Conservation (phyloP, 176 grass and related monocot genomes). For the Olyra latifolia region DNA sequence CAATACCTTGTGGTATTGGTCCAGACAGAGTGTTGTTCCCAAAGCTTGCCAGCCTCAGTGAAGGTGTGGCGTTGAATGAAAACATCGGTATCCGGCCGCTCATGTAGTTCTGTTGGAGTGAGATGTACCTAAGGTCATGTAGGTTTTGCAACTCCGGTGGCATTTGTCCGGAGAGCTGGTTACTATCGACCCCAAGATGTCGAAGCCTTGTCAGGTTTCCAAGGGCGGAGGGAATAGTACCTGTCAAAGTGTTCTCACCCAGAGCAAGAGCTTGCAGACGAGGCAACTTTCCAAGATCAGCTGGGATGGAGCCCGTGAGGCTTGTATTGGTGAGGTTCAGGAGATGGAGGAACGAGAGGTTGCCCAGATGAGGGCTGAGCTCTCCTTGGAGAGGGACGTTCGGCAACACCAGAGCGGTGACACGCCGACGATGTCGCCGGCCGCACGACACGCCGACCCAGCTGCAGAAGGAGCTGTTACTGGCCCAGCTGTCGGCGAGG, state of each 20-base stretch:
- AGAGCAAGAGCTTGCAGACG: too few relatives aligned
- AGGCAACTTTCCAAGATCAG: not conserved
- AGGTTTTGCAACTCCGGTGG: not conserved
- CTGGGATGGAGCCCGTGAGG: not conserved
- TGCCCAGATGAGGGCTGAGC: not conserved
- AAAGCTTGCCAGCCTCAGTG: too few relatives aligned
- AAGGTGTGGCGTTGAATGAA: too few relatives aligned
- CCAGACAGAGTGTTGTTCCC: not conserved
- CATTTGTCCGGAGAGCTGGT: not conserved
- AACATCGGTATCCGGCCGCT: not conserved
- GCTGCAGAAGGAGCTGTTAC: not conserved
- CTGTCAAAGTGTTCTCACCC: too few relatives aligned
- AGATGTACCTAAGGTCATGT: not conserved
- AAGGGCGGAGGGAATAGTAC: not conserved
- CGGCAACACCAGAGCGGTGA: not conserved
- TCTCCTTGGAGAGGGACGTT: not conserved
- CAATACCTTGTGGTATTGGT: not conserved
- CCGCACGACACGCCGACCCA: not conserved
- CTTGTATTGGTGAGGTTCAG: not conserved
- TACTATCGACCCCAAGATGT: not conserved
- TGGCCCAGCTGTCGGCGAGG: not conserved
- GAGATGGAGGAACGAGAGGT: not conserved
- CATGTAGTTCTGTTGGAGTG: not conserved
- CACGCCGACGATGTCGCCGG: not conserved
- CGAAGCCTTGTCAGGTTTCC: slow-evolving; percentile 14